Conservation (phyloP, 805 yeast genomes). For the Ogataea degrootiae region DNA sequence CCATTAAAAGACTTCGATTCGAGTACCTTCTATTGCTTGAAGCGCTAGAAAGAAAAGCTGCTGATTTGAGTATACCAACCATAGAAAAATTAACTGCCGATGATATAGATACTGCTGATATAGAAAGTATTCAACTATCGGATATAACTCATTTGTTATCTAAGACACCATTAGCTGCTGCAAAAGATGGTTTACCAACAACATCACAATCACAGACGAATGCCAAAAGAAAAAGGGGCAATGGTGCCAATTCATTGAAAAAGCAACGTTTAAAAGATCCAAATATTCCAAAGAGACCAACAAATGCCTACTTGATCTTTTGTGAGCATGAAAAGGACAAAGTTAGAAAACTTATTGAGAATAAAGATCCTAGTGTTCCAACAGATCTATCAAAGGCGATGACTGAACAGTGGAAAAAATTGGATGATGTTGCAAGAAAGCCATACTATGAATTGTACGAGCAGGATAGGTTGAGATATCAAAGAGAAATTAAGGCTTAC, state of each 20-base stretch:
- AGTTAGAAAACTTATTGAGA: slow-evolving; percentile 53
- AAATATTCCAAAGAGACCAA: slow-evolving; percentile 80
- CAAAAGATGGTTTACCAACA: slow-evolving; percentile 12
- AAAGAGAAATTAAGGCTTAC: slow-evolving; percentile 58
- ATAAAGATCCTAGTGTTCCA: slow-evolving; percentile 44
- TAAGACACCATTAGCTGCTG: slow-evolving; percentile 22
- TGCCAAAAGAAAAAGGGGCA: slow-evolving; percentile 27
- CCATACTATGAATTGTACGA: slow-evolving; percentile 74
- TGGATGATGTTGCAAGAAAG: slow-evolving; percentile 62
- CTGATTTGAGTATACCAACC: slow-evolving; percentile 21
- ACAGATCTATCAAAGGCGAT: slow-evolving; percentile 71
- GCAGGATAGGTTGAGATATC: slow-evolving; percentile 73
- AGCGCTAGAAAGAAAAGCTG: slow-evolving; percentile 59
- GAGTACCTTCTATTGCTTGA: slow-evolving; percentile 82
- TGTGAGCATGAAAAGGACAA: slow-evolving; percentile 83
- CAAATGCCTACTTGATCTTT: slow-evolving; percentile 82
- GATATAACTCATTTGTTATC: slow-evolving; percentile 26
- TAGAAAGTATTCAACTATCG: slow-evolving; percentile 22
- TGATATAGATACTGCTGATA: slow-evolving; percentile 24
- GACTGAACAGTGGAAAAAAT: slow-evolving; percentile 80
- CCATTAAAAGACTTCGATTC: slow-evolving; percentile 72
- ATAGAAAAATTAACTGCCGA: slow-evolving; percentile 18
- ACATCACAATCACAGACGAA: slow-evolving; percentile 16
- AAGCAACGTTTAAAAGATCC: slow-evolving; percentile 60
- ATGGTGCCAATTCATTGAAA: slow-evolving; percentile 26